A percentile compares a stretch with the other conserved stretches of the same genome.
Conservation (phyloP, 371 early-diverging fungal genomes). For the Zychaea mexicana region DNA sequence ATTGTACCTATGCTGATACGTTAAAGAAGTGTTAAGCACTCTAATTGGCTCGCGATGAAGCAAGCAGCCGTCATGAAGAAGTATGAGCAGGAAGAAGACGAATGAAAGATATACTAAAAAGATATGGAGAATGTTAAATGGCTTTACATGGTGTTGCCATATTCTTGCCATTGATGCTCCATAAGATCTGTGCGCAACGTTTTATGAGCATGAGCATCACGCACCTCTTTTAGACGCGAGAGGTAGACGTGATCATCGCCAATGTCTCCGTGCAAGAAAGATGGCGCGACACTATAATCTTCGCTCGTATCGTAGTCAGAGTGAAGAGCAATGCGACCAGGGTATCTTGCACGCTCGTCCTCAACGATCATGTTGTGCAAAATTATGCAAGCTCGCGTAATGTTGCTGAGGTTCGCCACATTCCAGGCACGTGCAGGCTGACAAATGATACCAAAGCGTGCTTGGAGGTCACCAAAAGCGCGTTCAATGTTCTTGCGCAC, state of each 20-base stretch:
- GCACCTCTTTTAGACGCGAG: not conserved
- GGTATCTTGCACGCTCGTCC: not conserved
- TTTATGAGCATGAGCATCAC: not conserved
- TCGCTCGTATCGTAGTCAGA: not conserved
- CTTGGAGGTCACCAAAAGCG: not conserved
- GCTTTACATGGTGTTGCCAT: no score
- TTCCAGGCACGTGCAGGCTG: not conserved
- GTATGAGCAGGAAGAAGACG: not conserved
- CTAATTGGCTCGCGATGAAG: no score
- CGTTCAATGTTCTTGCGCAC: not conserved
- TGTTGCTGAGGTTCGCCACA: not conserved
- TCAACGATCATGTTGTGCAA: conserved; percentile 4
- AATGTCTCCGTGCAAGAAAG: not conserved
- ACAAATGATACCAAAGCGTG: not conserved
- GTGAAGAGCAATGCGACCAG: not conserved
- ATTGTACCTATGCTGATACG: no score
- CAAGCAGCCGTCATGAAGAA: no score
- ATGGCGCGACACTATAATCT: not conserved
- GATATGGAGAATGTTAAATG: no score
- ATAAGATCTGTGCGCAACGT: not conserved
- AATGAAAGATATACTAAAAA: not conserved
- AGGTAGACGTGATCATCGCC: not conserved
- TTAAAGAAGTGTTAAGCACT: no score
- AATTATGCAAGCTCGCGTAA: not conserved
- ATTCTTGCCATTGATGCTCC: not conserved